Evolutionary conservation across 495 filamentous ascomycete species (phyloP), one percentile per base, ranked within the genome.

Genomic region (Choiromyces venosus): DNA sequence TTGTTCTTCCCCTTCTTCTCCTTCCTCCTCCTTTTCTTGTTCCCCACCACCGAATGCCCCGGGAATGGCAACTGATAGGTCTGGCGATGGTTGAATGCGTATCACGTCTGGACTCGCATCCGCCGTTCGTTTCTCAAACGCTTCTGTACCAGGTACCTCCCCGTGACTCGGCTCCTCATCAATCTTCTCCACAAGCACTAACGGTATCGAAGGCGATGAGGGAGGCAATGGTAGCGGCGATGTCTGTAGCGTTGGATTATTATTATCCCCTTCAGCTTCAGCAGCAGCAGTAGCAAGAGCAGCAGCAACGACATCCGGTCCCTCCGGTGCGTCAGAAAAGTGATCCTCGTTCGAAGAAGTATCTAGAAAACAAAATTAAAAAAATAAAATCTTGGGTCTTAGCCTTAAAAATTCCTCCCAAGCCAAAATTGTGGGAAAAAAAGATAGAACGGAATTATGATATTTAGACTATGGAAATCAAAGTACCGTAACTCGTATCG

Each of bases 61-160:
- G 7, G 77, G 77, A 56, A 74, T 72, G 1, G 46, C 61, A 36
- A 76, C 73, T 2, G 67, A 70, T 37, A 71, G 70, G 38, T 78
- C 67, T 8, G 75, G 65, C 65, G 68, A 66, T 35, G 69, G 73
- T 37, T 86, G 79, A 52, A 73, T 72, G 37, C 67, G 44, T 29
- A 66, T 73, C 33, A 66, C 52, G 80, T 97, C 94, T 9, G 93
- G 93, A 38, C 89, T 86, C 37, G 94, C 93, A 86, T 97, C 94
- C 37, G 88, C 89, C 78, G 89, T 89, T 68, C 91, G 88, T 81
- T 89, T 83, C 71, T 90, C 85, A 81, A 92, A 91, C 66, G 92
- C 93, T 66, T 86, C 83, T 10, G 93, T 97, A 19, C 94, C 94
- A 29, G 93, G 93, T 29, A 96, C 87, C 77, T 97, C 93, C 37